These are phyloP conservation scores for Striga hermonthica DNA, from an alignment of 305 asterid species.

Conservation along the genomic window DNA sequence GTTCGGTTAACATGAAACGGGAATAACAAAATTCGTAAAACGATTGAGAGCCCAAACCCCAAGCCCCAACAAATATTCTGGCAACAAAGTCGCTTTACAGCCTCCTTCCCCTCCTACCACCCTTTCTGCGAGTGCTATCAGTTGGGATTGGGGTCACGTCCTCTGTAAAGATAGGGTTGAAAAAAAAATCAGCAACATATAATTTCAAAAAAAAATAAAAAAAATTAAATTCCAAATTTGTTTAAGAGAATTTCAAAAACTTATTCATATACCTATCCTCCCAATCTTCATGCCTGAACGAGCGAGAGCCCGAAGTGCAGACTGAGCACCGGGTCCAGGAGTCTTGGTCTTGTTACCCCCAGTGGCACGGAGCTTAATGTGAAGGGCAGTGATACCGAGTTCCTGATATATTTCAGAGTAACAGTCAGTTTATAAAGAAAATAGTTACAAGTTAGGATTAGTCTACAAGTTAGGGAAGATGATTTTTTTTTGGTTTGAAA, in stretches of 20 bases:
- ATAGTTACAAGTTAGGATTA: too few species aligned
- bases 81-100: conserved; percentile 33
- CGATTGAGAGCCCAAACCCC: neutral
- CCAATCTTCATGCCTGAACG: conserved; percentile 72
- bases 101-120: conserved; percentile 74
- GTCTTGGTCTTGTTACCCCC: conserved; percentile 59
- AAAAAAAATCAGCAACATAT: neutral
- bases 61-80: neutral
- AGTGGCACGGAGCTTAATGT: conserved; percentile 56
- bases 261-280: conserved; percentile 45
- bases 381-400: conserved; percentile 57
- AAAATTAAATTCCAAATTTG: neutral
- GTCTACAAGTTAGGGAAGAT: too few species aligned
- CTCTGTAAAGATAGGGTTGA: conserved; percentile 38
- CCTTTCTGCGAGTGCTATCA: conserved; percentile 64
- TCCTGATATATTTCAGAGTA: conserved; percentile 35
- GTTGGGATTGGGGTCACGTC: conserved; percentile 71
- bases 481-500: neutral
- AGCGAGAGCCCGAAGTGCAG: conserved; percentile 61
- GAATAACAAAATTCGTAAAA: too few species aligned
- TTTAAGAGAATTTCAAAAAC: neutral
- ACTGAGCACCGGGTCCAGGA: conserved; percentile 65
- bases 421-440: neutral
- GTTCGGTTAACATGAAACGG: too few species aligned
- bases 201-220: neutral